A percentile compares a stretch with the other conserved stretches of the same genome.
These are phyloP conservation scores for Rubus idaeus DNA, from an alignment of 306 rosid genomes.

Conservation along the genomic window DNA sequence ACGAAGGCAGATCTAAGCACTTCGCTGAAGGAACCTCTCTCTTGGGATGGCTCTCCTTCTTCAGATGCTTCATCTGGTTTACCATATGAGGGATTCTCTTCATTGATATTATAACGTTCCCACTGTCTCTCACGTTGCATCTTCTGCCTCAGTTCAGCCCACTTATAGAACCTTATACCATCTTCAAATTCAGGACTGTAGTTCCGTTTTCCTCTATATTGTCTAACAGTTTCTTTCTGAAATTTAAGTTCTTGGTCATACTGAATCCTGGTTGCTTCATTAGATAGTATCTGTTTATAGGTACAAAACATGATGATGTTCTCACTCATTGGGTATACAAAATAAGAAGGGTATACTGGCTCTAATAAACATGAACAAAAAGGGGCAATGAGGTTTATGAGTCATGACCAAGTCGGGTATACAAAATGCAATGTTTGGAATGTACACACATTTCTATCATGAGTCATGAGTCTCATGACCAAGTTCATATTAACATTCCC, in stretches of 20 bases:
- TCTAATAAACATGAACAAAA: background rate
- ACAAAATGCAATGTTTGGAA: background rate
- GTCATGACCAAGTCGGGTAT: background rate
- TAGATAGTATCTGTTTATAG: slow-evolving; percentile 63
- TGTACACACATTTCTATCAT: background rate
- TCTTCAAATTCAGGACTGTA: slow-evolving; percentile 58
- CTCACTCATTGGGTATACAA: background rate
- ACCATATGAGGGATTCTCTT: slow-evolving; percentile 36
- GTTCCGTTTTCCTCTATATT: slow-evolving; percentile 44
- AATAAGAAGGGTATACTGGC: background rate
- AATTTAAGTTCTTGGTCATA: slow-evolving; percentile 62
- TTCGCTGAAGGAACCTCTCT: slow-evolving; percentile 60
- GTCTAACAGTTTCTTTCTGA: slow-evolving; percentile 33
- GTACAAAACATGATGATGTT: slow-evolving; percentile 17
- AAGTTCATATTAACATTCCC: background rate
- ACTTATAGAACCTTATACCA: slow-evolving; percentile 45
- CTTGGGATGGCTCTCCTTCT: slow-evolving; percentile 38
- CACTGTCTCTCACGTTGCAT: slow-evolving; percentile 46
- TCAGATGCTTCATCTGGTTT: slow-evolving; percentile 47
- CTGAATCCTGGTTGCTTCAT: slow-evolving; percentile 62
- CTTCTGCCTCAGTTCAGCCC: slow-evolving; percentile 63
- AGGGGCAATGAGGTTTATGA: background rate
- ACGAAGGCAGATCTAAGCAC: slow-evolving; percentile 67
- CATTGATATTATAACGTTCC: slow-evolving; percentile 36
- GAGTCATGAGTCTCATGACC: no score